Conservation (phyloP, 345 rosid genomes). For the Iberis pinnata region DNA sequence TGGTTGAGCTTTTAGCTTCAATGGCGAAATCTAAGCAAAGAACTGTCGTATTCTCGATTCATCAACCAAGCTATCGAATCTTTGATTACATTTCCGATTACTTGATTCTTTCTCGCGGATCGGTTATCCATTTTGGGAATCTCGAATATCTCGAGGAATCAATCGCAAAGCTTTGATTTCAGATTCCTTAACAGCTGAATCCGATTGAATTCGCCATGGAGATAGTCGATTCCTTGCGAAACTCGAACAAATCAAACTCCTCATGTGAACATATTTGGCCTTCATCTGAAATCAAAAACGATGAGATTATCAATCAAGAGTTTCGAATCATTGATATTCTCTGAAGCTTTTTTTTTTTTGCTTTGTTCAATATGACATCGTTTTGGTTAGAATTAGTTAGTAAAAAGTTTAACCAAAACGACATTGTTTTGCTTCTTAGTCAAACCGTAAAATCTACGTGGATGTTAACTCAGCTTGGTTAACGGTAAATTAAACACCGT, state of each 20-base stretch:
- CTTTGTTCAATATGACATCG: too few species aligned
- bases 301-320: slow-evolving; percentile 1
- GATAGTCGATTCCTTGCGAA: slow-evolving; percentile 44
- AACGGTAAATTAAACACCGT: too few species aligned
- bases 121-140: slow-evolving; percentile 51
- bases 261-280: slow-evolving; percentile 25
- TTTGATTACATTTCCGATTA: slow-evolving; percentile 60
- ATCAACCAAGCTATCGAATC: slow-evolving; percentile 70
- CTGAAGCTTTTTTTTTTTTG: too few species aligned
- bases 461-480: too few species aligned
- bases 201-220: slow-evolving; percentile 84
- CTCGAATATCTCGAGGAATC: slow-evolving; percentile 57
- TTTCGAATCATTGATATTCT: slow-evolving; percentile 27
- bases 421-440: too few species aligned
- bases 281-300: slow-evolving; percentile 23
- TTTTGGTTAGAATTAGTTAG: too few species aligned
- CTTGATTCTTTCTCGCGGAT: slow-evolving; percentile 49
- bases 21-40: slow-evolving; percentile 58
- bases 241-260: slow-evolving; percentile 24
- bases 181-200: slow-evolving; percentile 61
- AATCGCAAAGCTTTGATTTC: slow-evolving; percentile 47
- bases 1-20: slow-evolving; percentile 66
- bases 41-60: slow-evolving; percentile 57
- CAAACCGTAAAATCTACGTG: too few species aligned
- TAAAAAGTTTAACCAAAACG: too few species aligned